Base-by-base conservation (phyloP, 169 alveolate species). In the Plasmodium vinckei region DNA sequence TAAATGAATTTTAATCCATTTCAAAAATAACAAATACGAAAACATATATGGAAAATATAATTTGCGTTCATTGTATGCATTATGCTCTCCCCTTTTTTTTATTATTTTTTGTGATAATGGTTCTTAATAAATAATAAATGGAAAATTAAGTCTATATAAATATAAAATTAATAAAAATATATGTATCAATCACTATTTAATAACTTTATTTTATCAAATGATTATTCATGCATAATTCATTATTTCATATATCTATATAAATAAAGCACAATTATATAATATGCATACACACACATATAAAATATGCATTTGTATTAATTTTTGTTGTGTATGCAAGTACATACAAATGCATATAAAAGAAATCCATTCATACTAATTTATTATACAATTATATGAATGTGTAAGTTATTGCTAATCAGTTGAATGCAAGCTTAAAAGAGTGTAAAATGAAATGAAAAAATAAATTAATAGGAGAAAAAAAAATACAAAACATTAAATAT, bases 11-110 rank as follows among this genome's bases (percentile, higher is more conserved):
- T 73, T 61, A 61, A 73, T 27, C 46, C 47, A 61, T 73, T 72
- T 54, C 33, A 21, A 73, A 59, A 59, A 59, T 59, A 53, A 73
- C 64, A 65, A 72, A 73, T 73, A 73, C 54, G 75, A 33, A 73
- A 44, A 15, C 64, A 73, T 73, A 68, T 13, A 44, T 23, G 67
- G 68, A 23, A 73, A 65, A 12, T 51, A 65, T 54, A 65, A 57
- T 72, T 72, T 72, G 44, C 72, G 60, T 72, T 57, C 39, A 39
- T 72, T 27, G 13, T n/a, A 53, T 27, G 21, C 9, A 53, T 59
- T 51, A 19, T 25, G 15, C 9, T 25, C 12, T 61, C 27, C 49
- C 13, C 19, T 61, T 25, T 27, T 61, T 61, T 61, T 61, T 61
- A 6, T 61, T 61, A 23, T 15, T n/a, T 27, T 59, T 51, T 21